A percentile compares a stretch with the other conserved stretches of the same genome.
phyloP scores from a whole-genome alignment of 805 yeast species.

The Cyberlindnera galapagoensis region DNA sequence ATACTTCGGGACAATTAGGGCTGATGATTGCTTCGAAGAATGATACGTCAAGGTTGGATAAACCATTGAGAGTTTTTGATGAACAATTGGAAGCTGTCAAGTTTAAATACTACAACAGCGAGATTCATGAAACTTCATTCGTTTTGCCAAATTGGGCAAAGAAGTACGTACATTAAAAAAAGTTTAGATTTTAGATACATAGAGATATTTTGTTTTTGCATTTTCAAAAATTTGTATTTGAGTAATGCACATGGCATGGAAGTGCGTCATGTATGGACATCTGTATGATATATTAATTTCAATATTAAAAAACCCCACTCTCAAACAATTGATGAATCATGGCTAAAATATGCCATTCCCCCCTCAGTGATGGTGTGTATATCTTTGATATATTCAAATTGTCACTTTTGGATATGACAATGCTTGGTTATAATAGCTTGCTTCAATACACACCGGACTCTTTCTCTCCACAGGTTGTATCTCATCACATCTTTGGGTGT shows the following conservation, averaged over 20 bases:
- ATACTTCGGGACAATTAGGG: conserved; percentile 86
- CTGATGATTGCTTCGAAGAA: conserved; percentile 66
- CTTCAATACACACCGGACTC: no score
- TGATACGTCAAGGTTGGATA: conserved; percentile 34
- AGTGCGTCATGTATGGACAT: no score
- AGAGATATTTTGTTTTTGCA: not conserved
- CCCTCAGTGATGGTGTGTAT: no score
- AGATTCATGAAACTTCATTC: conserved; percentile 67
- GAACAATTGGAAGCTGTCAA: conserved; percentile 39
- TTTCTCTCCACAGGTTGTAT: no score
- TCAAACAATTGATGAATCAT: no score
- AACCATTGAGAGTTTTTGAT: conserved; percentile 44
- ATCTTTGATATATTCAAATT: no score
- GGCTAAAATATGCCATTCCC: no score
- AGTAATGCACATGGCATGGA: no score
- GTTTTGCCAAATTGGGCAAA: conserved; percentile 79
- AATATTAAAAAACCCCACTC: not conserved
- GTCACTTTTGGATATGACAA: no score
- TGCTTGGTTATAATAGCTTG: no score
- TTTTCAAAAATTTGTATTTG: no score
- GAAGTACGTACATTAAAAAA: conserved; percentile 8
- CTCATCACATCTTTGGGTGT: no score
- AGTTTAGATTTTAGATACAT: not conserved
- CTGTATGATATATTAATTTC: not conserved
- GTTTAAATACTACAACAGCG: conserved; percentile 59